Evolutionary conservation across 345 rosid genomes (phyloP), one percentile per base, ranked within the genome.

Genomic region (Populus simonii): DNA sequence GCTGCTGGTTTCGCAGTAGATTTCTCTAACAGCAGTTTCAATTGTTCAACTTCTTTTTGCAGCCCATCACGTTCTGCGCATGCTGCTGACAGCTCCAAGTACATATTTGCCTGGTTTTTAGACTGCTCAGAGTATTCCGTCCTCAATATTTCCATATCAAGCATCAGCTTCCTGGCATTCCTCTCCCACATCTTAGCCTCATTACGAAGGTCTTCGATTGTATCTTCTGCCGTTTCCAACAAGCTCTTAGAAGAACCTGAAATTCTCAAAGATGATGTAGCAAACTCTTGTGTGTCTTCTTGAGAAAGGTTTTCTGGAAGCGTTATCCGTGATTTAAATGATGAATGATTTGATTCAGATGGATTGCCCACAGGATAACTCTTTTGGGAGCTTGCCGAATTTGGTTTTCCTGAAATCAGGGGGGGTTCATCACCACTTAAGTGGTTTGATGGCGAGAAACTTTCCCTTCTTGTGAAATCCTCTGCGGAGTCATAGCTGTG

Each of bases 121-220:
- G 89, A 88, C 77, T 79, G 88, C 10, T 87, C 89, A 23, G 85
- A 81, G 71, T 67, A 70, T 59, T 87, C 87, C 83, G 82, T 87
- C 77, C 79, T 87, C 77, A 84, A 45, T 5, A 61, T 41, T n/a
- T 89, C 92, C 82, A 87, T 70, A 55, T 88, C 92, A 49, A 86
- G 82, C 81, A 70, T 86, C 16, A 85, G 68, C 75, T 87, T 89
- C 71, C 74, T 80, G 13, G 92, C 86, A 74, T 85, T 86, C 78
- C 84, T 82, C 85, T 90, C 86, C 92, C 90, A 89, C 87, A 79
- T 81, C 72, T 84, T 89, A 7, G 94, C 82, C 84, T 89, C 89
- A n/a, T 72, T 80, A 1, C 39, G 80, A 53, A 89, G 88, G 65
- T 88, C 84, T 71, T 78, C 79, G 63, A 86, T 89, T 15, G 89